Evolutionary conservation across 306 rosid genomes (phyloP), one percentile per base, ranked within the genome.

Genomic region (Quercus mongolica): DNA sequence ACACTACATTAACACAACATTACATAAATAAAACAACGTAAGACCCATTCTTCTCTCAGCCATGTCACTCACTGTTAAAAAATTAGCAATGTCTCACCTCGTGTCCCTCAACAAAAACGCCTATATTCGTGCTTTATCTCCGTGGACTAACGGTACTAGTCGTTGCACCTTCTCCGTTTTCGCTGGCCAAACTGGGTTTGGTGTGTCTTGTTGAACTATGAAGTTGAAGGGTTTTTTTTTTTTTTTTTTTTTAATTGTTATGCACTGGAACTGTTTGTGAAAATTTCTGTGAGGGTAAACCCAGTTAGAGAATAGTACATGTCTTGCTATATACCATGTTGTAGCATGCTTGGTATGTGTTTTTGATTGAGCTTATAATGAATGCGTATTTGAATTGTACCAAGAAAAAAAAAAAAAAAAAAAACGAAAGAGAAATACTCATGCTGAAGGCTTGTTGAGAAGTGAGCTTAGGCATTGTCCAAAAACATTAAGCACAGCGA

Each of bases 11-110:
- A 25, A 25, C 26, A 25, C 26, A 25, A 25, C 26, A 25, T 1
- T 31, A 31, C 35, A 31, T 31, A 4, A 31, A 33, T 33, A 33
- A 1, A 5, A 33, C 18, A 6, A 64, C 71, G 1, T 31, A 14
- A 12, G 7, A 5, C n/a, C 35, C 69, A 63, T 64, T 64, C 20
- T 30, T 30, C 7, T 5, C 49, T 67, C 51, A 26, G 69, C 46
- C n/a, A 87, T 80, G 83, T 74, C 81, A 44, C 38, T 71, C 17
- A 71, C 68, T 80, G 80, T 85, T 18, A 72, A 65, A 83, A 90
- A 85, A 80, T 12, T 79, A n/a, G 75, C 86, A 73, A 31, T 61
- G 44, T 65, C 74, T 73, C 73, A 62, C 73, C 73, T 74, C 77
- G 64, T 73, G 41, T 68, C 8, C 71, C 68, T 15, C 14, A 67